Percentiles rank a stretch among this genome's conserved stretches.
These are phyloP conservation scores for Laguncularia racemosa DNA, from an alignment of 345 rosid genomes.

Conservation along the genomic window DNA sequence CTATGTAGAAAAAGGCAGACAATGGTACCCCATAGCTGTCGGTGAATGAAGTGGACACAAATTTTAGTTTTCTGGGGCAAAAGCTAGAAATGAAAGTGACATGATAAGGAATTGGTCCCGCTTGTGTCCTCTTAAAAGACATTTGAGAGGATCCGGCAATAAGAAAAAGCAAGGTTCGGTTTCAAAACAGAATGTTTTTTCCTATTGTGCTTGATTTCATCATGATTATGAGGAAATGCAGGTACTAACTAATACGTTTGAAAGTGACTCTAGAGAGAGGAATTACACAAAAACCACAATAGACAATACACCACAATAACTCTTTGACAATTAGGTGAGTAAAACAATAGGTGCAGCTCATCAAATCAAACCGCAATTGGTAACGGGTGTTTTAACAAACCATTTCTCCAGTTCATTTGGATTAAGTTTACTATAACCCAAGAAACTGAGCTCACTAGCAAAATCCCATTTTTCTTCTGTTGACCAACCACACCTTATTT, in stretches of 20 bases:
- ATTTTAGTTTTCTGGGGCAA: constrained; percentile 10
- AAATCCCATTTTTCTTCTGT: too few relatives aligned
- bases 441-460: too few relatives aligned
- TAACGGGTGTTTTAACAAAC: too few relatives aligned
- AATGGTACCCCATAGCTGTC: constrained; percentile 13
- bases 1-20: constrained; percentile 9
- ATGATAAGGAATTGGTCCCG: constrained; percentile 13
- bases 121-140: constrained; percentile 13
- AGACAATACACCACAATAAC: neutral
- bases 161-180: constrained; percentile 4
- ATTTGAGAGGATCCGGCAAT: neutral
- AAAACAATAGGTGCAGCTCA: too few relatives aligned
- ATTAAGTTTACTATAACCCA: too few relatives aligned
- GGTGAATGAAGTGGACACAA: constrained; percentile 17
- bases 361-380: too few relatives aligned
- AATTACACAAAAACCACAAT: constrained; percentile 2
- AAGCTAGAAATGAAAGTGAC: constrained; percentile 13
- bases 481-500: too few relatives aligned
- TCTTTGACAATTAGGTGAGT: neutral
- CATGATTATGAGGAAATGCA: constrained; percentile 5
- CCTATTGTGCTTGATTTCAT: constrained; percentile 4
- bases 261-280: neutral
- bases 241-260: neutral
- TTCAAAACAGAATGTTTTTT: constrained; percentile 13
- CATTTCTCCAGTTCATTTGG: too few relatives aligned